Conservation (phyloP, 768 basidiomycete genomes). For the Tulasnella sp. region DNA sequence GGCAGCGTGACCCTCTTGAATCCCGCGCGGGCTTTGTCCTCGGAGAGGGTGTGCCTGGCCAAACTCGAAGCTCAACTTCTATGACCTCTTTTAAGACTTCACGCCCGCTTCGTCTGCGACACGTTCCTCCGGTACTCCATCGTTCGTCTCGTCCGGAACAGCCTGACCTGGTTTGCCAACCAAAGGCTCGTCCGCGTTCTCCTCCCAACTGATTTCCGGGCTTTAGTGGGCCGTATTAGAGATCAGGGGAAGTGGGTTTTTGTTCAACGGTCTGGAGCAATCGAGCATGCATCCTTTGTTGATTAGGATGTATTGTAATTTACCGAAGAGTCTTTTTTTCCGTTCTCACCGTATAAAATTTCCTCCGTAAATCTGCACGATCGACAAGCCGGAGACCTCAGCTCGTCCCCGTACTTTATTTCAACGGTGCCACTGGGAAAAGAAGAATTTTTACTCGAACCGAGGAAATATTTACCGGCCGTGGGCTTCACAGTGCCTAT, state of each 20-base stretch:
- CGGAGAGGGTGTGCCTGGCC: no score
- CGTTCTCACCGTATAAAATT: background rate
- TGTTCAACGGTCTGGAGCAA: background rate
- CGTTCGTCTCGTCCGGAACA: constrained; percentile 50
- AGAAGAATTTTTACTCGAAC: no score
- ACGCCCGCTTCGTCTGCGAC: constrained; percentile 46
- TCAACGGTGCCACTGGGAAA: no score
- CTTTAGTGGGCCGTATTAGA: background rate
- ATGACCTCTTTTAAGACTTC: constrained; percentile 38
- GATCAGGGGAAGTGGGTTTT: constrained; percentile 11
- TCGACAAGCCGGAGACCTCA: no score
- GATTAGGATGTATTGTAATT: background rate
- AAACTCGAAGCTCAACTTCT: background rate
- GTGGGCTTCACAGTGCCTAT: no score
- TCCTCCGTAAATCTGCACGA: background rate
- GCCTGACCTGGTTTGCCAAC: constrained; percentile 43
- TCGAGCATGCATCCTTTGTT: background rate
- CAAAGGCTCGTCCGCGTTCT: constrained; percentile 20
- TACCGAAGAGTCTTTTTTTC: background rate
- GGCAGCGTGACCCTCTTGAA: no score
- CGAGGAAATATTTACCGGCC: no score
- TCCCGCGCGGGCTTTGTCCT: no score
- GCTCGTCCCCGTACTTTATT: no score
- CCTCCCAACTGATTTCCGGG: constrained; percentile 37
- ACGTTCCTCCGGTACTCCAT: constrained; percentile 36